Conservation (phyloP, 805 yeast species). For the Lachancea cidri region DNA sequence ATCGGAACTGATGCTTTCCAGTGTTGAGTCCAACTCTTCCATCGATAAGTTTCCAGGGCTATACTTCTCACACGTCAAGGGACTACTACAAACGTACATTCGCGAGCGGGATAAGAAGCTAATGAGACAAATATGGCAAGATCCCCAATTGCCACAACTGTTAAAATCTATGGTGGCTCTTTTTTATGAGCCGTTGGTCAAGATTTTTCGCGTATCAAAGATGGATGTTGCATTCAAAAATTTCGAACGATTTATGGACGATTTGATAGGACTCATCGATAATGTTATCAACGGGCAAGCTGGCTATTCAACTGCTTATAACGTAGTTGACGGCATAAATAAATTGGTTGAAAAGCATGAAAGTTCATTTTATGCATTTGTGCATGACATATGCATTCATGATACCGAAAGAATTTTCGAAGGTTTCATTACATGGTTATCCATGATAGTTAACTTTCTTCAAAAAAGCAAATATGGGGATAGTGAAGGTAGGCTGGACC, state of each 20-base stretch:
- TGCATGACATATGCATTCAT: constrained; percentile 75
- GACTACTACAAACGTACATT: constrained; percentile 56
- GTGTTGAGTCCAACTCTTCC: constrained; percentile 12
- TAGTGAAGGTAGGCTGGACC: constrained; percentile 40
- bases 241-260: constrained; percentile 60
- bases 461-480: constrained; percentile 50
- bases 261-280: constrained; percentile 55
- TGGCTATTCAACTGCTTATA: constrained; percentile 56
- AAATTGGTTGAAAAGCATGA: constrained; percentile 67
- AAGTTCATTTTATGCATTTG: constrained; percentile 62
- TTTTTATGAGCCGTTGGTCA: constrained; percentile 70
- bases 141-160: constrained; percentile 72
- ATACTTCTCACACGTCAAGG: constrained; percentile 50
- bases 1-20: constrained; percentile 13
- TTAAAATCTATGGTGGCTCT: constrained; percentile 67
- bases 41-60: constrained; percentile 31
- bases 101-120: constrained; percentile 72
- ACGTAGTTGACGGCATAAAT: constrained; percentile 49
- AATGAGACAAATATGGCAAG: constrained; percentile 75
- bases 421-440: constrained; percentile 69
- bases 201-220: constrained; percentile 60
- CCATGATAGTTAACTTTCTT: constrained; percentile 56
- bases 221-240: constrained; percentile 61
- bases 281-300: constrained; percentile 39
- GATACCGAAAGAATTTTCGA: constrained; percentile 71